Percentiles rank a stretch among this genome's conserved stretches.
These are phyloP conservation scores for Alnus glutinosa DNA, from an alignment of 306 rosid genomes.

Conservation along the genomic window DNA sequence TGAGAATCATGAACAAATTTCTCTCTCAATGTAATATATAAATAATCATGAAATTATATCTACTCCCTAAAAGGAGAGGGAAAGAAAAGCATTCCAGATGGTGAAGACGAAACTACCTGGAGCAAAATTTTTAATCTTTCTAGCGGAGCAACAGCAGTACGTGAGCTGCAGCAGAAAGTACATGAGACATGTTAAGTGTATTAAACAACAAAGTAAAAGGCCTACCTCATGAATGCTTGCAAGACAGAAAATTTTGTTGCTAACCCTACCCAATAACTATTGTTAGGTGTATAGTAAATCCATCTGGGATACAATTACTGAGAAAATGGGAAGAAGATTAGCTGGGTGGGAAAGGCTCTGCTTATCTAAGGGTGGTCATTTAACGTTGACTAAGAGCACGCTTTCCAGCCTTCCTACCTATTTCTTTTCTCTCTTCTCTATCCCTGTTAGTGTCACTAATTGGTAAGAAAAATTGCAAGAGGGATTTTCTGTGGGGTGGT, in stretches of 20 bases:
- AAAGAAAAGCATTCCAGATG: background rate
- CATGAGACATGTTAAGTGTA: background rate
- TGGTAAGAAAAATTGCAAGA: too few species aligned
- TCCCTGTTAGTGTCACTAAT: too few species aligned
- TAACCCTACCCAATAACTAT: background rate
- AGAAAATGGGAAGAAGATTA: too few species aligned
- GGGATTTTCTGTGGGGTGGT: too few species aligned
- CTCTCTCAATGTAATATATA: background rate
- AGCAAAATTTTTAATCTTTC: slow-evolving; percentile 68
- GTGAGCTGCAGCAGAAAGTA: slow-evolving; percentile 45
- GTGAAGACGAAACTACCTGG: slow-evolving; percentile 40
- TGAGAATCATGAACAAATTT: background rate
- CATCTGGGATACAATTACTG: too few species aligned
- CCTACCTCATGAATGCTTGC: background rate
- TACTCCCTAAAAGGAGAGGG: background rate
- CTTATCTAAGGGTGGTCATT: too few species aligned
- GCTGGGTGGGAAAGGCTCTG: too few species aligned
- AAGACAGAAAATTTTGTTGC: slow-evolving; percentile 7
- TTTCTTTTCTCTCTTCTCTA: too few species aligned
- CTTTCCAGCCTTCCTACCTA: too few species aligned
- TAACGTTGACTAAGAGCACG: too few species aligned
- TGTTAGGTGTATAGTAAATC: too few species aligned
- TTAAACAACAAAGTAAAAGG: slow-evolving; percentile 5
- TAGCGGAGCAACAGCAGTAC: slow-evolving; percentile 66
- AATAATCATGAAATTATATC: background rate